phyloP scores from a whole-genome alignment of 2,329 filamentous ascomycete species.

The Xenosphaeropsis pyriputrescens region DNA sequence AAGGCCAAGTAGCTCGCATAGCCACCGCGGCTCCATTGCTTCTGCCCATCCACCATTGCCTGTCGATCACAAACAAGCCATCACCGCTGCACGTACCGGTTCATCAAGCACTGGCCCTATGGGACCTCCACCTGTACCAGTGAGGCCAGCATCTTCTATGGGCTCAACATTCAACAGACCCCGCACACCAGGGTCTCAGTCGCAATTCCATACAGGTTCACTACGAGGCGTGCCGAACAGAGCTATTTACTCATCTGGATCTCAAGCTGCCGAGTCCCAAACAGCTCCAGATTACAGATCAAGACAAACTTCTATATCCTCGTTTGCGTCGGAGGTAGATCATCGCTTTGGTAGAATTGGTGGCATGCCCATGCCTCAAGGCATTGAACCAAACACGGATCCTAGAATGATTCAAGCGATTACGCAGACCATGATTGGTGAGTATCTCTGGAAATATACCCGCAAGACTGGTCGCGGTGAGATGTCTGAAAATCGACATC shows the following conservation, averaged over 20 bases:
- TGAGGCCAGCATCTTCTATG: conserved; percentile 26
- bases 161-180: conserved; percentile 24
- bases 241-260: conserved; percentile 28
- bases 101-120: conserved; percentile 38
- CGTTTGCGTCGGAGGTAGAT: conserved; percentile 89
- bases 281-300: conserved; percentile 26
- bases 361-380: conserved; percentile 35
- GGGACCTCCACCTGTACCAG: conserved; percentile 74
- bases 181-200: conserved; percentile 40
- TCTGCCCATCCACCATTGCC: conserved; percentile 58
- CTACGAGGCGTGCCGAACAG: conserved; percentile 34
- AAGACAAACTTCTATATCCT: conserved; percentile 78
- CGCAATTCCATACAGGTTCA: conserved; percentile 25
- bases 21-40: conserved; percentile 35
- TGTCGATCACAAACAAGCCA: conserved; percentile 67
- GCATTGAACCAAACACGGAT: conserved; percentile 63
- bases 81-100: conserved; percentile 58
- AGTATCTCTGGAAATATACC: conserved; percentile 98
- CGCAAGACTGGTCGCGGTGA: conserved; percentile 82
- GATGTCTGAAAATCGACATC: conserved; percentile 78
- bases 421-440: conserved; percentile 98
- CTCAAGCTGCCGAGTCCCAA: conserved; percentile 32
- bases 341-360: conserved; percentile 67
- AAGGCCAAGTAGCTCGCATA: conserved; percentile 62
- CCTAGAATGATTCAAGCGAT: conserved; percentile 98